Evolutionary conservation across 1,284 basidiomycete species (phyloP), one percentile per base, ranked within the genome.

Genomic region (Athelia sp.): DNA sequence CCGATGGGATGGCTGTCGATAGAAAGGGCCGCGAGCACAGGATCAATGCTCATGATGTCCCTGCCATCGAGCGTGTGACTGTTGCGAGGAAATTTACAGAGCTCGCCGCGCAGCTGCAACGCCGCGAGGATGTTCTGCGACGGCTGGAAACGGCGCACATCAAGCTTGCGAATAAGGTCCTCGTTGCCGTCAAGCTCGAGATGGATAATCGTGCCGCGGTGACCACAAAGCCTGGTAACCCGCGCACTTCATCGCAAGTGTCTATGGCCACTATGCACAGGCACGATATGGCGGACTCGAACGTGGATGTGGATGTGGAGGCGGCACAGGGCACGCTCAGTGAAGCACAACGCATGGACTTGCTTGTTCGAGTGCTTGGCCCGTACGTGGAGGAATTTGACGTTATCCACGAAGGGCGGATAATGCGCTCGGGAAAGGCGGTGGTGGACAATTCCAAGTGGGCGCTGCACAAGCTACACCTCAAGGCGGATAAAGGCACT

Each of bases 111-210:
- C 68, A 93, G 34, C 66, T 92, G 34, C 79, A 84, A 49, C 76
- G 90, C 44, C 75, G 91, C 22, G 83, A 87, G 56, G 86, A 87
- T 19, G 80, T 89, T 3, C 70, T 93, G 34, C 75, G 78, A n/a
- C 72, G 79, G 21, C 73, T 96, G 15, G 93, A 97, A 69, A 78
- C 84, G 3, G 91, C 91, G 1, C 93, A 97, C 61, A 81, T 94
- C 63, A 82, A 82, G 54, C 72, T 96, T 10, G 92, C 91, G 0
- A 75, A 78, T 50, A 84, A 80, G 51, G 75, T 79, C 0, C 68
- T 93, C 29, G 53, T 66, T 2, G 80, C 80, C 19, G 87, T 87
- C 2, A 75, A 76, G 53, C 63, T 66, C 26, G 78, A 73, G 2
- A 72, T 82, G 62, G 72, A 76, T 31, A 59, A 66, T 18, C 69